Evolutionary conservation across 2,329 filamentous ascomycete genomes (phyloP), one percentile per base, ranked within the genome.

Genomic region (Fusarium denticulatum): DNA sequence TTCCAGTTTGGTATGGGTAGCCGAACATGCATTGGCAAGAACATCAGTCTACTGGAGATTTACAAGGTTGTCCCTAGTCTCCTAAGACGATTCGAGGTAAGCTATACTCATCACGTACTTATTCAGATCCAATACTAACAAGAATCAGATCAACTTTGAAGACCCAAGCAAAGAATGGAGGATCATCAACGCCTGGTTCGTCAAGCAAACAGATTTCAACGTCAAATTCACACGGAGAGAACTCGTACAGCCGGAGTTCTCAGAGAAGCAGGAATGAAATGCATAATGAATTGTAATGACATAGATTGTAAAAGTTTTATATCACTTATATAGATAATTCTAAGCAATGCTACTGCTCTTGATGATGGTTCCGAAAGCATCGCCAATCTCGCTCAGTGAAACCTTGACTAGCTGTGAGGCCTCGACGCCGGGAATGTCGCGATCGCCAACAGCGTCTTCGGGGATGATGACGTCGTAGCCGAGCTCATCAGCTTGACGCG

Each of bases 11-110:
- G 92, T 4, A 92, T 92, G 81, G 92, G 92, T 0, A 88, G 89
- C 16, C 83, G 92, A 76, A 93, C 92, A 4, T 94, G 92, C 75
- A 92, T 86, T 82, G 92, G 92, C 49, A 91, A 90, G 85, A 91
- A 91, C 68, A 91, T 91, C 53, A 89, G 87, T 68, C 73, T 91
- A 76, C 73, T 91, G 75, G 89, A 91, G 83, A 89, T 91, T 64
- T 90, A 91, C 80, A 91, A 91, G 83, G 77, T 91, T 53, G 86
- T 91, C 30, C 89, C 89, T 8, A 78, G 76, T 73, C 75, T 78
- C 3, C 24, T 78, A 20, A 63, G 76, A 49, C 28, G 76, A 36
- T 78, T 78, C 14, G 72, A 78, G 34, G 76, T 78, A 52, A 72
- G 75, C 30, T 8, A 20, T 0, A 2, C 1, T 0, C 7, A 30